These are phyloP conservation scores for Penicillium samsonianum DNA, from an alignment of 495 filamentous ascomycete species.

Conservation along the genomic window DNA sequence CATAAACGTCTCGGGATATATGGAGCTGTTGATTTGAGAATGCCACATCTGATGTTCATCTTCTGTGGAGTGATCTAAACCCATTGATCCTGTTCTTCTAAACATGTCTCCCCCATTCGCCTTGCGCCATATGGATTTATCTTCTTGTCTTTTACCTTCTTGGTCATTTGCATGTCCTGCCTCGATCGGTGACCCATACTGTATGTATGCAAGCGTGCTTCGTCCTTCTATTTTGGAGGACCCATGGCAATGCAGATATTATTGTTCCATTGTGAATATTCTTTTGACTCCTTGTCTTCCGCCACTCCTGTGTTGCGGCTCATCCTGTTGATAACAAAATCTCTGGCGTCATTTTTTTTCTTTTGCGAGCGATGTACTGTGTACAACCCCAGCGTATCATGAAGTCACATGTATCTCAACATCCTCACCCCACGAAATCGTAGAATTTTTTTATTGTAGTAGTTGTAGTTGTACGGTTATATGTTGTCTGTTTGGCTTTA, in stretches of 20 bases:
- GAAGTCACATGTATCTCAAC: slow-evolving; percentile 6
- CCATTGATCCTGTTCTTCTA: background rate
- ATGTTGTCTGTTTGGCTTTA: background rate
- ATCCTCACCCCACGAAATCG: background rate
- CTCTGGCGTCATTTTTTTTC: slow-evolving; percentile 15
- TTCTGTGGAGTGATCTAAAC: background rate
- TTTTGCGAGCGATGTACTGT: slow-evolving; percentile 24
- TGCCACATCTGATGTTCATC: background rate
- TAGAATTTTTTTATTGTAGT: background rate
- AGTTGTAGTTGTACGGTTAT: slow-evolving; percentile 9
- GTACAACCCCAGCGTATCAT: slow-evolving; percentile 17
- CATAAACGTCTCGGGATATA: slow-evolving; percentile 20
- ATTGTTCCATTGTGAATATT: slow-evolving; percentile 45
- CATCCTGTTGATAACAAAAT: slow-evolving; percentile 33
- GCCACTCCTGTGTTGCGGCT: slow-evolving; percentile 19
- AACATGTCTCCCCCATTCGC: slow-evolving; percentile 9
- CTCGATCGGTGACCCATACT: slow-evolving; percentile 13
- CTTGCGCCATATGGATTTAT: slow-evolving; percentile 10
- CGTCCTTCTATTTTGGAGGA: slow-evolving; percentile 14
- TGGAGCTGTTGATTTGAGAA: slow-evolving; percentile 1
- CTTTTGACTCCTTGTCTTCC: slow-evolving; percentile 26
- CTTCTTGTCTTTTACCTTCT: slow-evolving; percentile 26
- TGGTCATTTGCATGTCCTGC: slow-evolving; percentile 26
- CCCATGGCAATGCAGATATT: slow-evolving; percentile 22
- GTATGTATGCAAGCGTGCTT: slow-evolving; percentile 29